phyloP scores from a whole-genome alignment of 257 asterid genomes.

The Thymus quinquecostatus region DNA sequence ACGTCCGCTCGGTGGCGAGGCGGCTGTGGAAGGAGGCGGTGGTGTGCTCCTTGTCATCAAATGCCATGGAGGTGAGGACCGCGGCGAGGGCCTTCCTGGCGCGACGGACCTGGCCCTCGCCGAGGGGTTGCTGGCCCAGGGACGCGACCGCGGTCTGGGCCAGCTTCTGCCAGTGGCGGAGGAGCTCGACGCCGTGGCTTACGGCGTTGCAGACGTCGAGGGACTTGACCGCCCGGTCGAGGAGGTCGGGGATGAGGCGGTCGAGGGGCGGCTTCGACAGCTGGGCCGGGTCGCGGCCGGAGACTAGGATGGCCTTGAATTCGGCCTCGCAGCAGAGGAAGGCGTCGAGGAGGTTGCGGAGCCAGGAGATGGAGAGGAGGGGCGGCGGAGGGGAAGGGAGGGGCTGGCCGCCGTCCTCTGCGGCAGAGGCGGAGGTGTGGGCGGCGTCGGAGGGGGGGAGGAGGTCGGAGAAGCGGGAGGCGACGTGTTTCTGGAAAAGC shows the following conservation, averaged over 20 bases:
- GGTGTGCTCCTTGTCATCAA: constrained; percentile 66
- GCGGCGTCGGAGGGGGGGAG: constrained; percentile 35
- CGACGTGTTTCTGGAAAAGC: constrained; percentile 76
- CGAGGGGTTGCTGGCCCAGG: constrained; percentile 61
- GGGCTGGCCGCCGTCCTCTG: neutral
- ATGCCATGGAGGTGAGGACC: constrained; percentile 58
- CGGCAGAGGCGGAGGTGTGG: neutral
- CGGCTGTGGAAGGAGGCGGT: constrained; percentile 39
- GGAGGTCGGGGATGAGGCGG: constrained; percentile 70
- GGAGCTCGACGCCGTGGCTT: constrained; percentile 71
- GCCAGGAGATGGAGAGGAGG: constrained; percentile 74
- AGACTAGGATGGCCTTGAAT: constrained; percentile 69
- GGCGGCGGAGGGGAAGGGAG: constrained; percentile 41
- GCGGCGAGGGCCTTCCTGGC: constrained; percentile 68
- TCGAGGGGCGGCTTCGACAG: constrained; percentile 78
- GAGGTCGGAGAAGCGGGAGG: constrained; percentile 73
- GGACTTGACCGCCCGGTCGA: constrained; percentile 72
- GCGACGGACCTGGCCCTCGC: constrained; percentile 78
- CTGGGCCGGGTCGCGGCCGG: constrained; percentile 70
- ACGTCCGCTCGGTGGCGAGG: constrained; percentile 54
- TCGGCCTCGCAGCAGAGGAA: constrained; percentile 91
- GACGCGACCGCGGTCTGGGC: constrained; percentile 64
- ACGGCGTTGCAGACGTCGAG: constrained; percentile 82
- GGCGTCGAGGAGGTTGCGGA: constrained; percentile 70
- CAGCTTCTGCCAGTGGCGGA: constrained; percentile 73